phyloP scores from a whole-genome alignment of 345 rosid genomes.

The Syzygium grande region DNA sequence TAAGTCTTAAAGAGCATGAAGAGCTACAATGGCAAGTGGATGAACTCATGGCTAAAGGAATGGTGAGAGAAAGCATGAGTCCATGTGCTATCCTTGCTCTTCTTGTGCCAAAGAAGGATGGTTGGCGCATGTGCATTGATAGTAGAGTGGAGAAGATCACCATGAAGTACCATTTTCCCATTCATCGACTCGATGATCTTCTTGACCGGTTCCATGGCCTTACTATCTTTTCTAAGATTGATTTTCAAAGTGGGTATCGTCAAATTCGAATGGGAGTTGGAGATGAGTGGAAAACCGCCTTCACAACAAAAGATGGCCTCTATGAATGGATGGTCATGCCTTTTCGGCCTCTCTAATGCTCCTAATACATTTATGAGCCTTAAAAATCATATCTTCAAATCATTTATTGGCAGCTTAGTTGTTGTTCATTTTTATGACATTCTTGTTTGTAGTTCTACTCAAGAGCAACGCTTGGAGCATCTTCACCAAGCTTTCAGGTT shows the following conservation, averaged over 20 bases:
- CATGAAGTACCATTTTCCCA: neutral
- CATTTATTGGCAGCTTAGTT: neutral
- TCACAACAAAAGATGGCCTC: neutral
- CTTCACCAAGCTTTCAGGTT: neutral
- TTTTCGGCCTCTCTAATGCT: neutral
- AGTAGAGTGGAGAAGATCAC: neutral
- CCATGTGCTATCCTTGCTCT: neutral
- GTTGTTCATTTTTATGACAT: constrained; percentile 6
- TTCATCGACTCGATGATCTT: accelerated
- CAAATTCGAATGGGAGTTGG: neutral
- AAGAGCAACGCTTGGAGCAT: neutral
- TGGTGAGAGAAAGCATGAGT: neutral
- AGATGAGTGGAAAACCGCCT: neutral
- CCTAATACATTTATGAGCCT: neutral
- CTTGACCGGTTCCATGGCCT: neutral
- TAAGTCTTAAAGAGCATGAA: neutral
- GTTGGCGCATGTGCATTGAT: neutral
- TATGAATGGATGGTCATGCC: neutral
- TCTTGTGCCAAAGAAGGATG: neutral
- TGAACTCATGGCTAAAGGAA: neutral
- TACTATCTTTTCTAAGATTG: neutral
- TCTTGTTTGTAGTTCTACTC: neutral
- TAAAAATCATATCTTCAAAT: too few relatives aligned
- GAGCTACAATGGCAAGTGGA: neutral
- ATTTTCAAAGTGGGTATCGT: neutral